Evolutionary conservation across 2,329 filamentous ascomycete genomes (phyloP).

Genomic region (Epichloe elymi): DNA sequence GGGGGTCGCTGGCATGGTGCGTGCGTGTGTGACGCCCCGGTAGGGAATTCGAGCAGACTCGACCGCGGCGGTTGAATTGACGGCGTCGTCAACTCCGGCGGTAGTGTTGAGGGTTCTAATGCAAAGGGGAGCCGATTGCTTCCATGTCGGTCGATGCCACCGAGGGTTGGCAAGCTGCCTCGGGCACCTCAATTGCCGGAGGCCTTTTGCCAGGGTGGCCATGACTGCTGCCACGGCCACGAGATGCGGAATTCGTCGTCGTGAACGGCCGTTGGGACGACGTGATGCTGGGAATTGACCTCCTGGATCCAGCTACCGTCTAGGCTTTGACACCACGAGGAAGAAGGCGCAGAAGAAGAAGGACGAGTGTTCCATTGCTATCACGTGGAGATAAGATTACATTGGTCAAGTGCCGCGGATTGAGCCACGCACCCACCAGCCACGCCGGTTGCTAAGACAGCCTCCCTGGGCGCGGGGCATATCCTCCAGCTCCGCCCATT

Average conservation of each 20-base stretch:
- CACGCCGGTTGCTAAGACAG: slow-evolving; percentile 7
- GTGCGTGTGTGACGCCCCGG: slow-evolving; percentile 38
- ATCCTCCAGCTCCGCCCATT: slow-evolving; percentile 12
- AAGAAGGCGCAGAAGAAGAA: no score
- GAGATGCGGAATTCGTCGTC: background rate
- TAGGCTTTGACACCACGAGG: background rate
- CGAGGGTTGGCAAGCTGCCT: slow-evolving; percentile 17
- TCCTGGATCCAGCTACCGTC: background rate
- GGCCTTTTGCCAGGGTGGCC: slow-evolving; percentile 20
- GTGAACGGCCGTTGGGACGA: background rate
- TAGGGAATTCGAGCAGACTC: slow-evolving; percentile 18
- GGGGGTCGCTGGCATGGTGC: slow-evolving; percentile 69
- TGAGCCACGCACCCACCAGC: slow-evolving; percentile 6
- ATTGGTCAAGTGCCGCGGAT: background rate
- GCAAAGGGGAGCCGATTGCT: slow-evolving; percentile 13
- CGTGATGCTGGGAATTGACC: background rate
- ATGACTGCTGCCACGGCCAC: slow-evolving; percentile 15
- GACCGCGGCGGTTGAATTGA: slow-evolving; percentile 8
- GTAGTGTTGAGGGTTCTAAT: slow-evolving; percentile 14
- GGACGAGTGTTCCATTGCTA: background rate
- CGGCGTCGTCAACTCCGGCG: slow-evolving; percentile 6
- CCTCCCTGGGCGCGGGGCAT: slow-evolving; percentile 21
- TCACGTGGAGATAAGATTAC: slow-evolving; percentile 14
- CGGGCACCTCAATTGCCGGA: slow-evolving; percentile 24
- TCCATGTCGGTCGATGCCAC: slow-evolving; percentile 15